Conservation (phyloP, 108 stramenopile species). For the Cyclotella sp. region DNA sequence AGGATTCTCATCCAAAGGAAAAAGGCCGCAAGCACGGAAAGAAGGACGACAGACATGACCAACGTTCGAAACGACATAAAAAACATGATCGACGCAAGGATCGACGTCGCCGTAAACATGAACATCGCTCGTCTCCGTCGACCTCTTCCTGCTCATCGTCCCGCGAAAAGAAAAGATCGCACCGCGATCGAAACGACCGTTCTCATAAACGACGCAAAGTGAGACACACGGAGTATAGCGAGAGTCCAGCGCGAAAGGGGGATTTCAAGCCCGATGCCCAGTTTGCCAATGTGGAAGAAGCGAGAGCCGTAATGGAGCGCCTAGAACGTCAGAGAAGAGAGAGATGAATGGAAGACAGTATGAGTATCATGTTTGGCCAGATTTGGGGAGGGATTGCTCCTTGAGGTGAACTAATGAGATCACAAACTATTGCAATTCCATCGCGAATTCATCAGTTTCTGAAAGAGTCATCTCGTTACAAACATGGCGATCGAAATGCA, state of each 20-base stretch:
- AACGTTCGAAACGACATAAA: conserved; percentile 1
- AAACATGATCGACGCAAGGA: conserved; percentile 23
- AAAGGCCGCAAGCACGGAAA: conserved; percentile 2
- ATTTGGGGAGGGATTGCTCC: no score
- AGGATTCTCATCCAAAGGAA: not conserved
- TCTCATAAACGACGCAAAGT: conserved; percentile 9
- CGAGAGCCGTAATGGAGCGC: conserved; percentile 35
- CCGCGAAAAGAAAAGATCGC: conserved; percentile 11
- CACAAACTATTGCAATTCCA: no score
- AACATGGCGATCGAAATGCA: no score
- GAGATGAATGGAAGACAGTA: conserved; percentile 1
- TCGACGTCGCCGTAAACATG: not conserved
- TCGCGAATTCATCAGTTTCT: no score
- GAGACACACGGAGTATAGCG: conserved; percentile 14
- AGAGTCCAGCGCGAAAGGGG: not conserved
- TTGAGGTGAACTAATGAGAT: no score
- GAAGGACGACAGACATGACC: conserved; percentile 18
- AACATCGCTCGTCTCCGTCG: no score
- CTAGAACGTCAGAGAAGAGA: conserved; percentile 33
- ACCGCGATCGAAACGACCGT: not conserved
- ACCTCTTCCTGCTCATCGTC: conserved; percentile 11
- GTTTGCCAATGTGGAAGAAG: conserved; percentile 50
- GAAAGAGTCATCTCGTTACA: no score
- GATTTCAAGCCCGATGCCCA: not conserved
- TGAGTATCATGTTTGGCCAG: no score